A percentile compares a stretch with the other conserved stretches of the same genome.
Evolutionary conservation across 2,329 filamentous ascomycete species (phyloP).

Genomic region (Trichoderma sp.): DNA sequence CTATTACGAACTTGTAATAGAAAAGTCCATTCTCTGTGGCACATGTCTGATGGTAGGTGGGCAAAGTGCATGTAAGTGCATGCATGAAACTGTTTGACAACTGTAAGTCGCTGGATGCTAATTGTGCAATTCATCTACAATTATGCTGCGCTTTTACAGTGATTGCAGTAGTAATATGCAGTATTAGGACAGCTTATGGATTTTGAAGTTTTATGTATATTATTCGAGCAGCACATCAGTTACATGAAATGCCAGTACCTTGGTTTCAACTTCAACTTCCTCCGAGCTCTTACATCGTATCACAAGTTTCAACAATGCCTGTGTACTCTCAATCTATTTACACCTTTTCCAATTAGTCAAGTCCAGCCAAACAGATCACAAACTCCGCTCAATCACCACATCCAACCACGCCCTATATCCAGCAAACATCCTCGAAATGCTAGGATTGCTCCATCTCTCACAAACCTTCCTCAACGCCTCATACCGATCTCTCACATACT

Average conservation of each 20-base stretch:
- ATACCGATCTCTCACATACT: slow-evolving; percentile 26
- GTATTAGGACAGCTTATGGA: not conserved
- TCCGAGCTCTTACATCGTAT: not conserved
- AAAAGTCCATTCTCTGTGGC: not conserved
- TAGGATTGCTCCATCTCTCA: slow-evolving; percentile 1
- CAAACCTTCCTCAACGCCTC: slow-evolving; percentile 20
- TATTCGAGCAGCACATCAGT: not conserved
- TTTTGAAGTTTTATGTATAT: not conserved
- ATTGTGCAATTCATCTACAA: not conserved
- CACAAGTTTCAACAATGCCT: not conserved
- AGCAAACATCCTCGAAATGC: slow-evolving; percentile 22
- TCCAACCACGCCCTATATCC: slow-evolving; percentile 27
- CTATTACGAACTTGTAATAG: not conserved
- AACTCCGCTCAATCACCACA: not conserved
- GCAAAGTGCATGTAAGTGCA: not conserved
- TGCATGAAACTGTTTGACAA: not conserved
- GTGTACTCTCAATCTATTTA: not conserved
- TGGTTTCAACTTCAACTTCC: not conserved
- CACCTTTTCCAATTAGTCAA: not conserved
- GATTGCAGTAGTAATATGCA: no score
- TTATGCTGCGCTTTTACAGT: not conserved
- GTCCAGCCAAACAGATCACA: not conserved
- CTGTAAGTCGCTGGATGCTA: not conserved
- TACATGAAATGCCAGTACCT: not conserved
- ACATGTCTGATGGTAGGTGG: not conserved